Conservation (phyloP, 1,284 basidiomycete genomes). For the Ustilago tritici region DNA sequence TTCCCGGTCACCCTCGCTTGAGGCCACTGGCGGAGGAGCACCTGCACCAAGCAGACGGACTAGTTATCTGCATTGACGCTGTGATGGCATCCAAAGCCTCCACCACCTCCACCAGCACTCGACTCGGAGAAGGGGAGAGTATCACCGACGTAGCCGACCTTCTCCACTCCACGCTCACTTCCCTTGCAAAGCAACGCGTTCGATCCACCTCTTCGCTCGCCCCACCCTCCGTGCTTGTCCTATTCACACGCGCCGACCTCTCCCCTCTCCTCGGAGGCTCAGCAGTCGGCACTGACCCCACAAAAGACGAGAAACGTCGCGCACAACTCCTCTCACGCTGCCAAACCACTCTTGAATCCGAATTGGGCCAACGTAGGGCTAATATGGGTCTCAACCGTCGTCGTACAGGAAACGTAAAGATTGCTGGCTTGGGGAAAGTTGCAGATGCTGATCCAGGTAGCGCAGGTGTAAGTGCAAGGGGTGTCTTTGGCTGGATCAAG, state of each 20-base stretch:
- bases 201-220: slow-evolving; percentile 13
- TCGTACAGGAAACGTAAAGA: slow-evolving; percentile 47
- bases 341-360: slow-evolving; percentile 56
- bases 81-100: slow-evolving; percentile 57
- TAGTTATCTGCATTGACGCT: slow-evolving; percentile 67
- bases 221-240: slow-evolving; percentile 56
- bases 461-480: slow-evolving; percentile 4
- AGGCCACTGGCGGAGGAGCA: slow-evolving; percentile 53
- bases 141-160: slow-evolving; percentile 54
- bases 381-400: slow-evolving; percentile 56
- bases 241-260: slow-evolving; percentile 65
- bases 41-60: slow-evolving; percentile 52
- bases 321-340: slow-evolving; percentile 62
- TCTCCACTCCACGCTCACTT: slow-evolving; percentile 57
- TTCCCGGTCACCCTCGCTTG: slow-evolving; percentile 64
- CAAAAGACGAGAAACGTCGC: slow-evolving; percentile 56
- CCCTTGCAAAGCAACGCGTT: slow-evolving; percentile 43
- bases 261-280: slow-evolving; percentile 60
- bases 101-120: slow-evolving; percentile 1
- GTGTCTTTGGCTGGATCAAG: slow-evolving; percentile 53
- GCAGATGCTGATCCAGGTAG: slow-evolving; percentile 22
- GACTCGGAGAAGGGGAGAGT: slow-evolving; percentile 27
- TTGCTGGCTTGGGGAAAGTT: slow-evolving; percentile 62
- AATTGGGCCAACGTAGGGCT: slow-evolving; percentile 54
- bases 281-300: slow-evolving; percentile 37